Base-by-base conservation (phyloP, 768 basidiomycete genomes). In the Pholiota molesta region DNA sequence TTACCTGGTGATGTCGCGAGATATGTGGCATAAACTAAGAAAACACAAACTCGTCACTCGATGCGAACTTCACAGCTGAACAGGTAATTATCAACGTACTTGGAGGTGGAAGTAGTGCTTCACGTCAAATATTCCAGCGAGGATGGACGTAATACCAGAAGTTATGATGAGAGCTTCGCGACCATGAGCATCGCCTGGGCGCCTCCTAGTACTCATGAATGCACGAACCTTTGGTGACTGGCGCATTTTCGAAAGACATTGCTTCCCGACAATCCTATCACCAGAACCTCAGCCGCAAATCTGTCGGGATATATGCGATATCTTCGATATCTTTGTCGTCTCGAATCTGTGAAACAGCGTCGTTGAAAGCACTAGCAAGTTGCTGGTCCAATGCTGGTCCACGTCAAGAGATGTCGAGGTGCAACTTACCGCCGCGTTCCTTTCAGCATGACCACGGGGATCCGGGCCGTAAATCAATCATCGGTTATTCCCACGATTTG, bases 61-160 rank as follows among this genome's bases (percentile, higher is more conserved):
- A 29, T 13, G 7, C 11, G 14, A n/a, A 19, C 10, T 52, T 26
- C 55, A 35, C 33, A 8, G 6, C 19, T 42, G 28, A 55, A 51
- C 17, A 10, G 10, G 29, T 45, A 61, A 14, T 5, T 8, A 19
- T 4, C 14, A 16, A 66, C 80, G 65, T 65, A 87, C 90, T 78
- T 92, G 95, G 2, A 97, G 79, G 72, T 95, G 92, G 62, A 94
- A 83, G 72, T 94, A 92, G 69, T 95, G 89, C 72, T 96, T 97
- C 66, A 93, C 77, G 68, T 95, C 94, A 69, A 95, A 90, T 33
- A 97, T 72, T 1, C 92, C 89, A 49, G 82, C 87, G 6, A 86
- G 70, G 58, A 95, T 79, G n/a, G 95, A 92, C 2, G 86, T 82
- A 49, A 92, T 61, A 31, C 86, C 94, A 49, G 85, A 78, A 54